These are phyloP conservation scores for Passiflora organensis DNA, from an alignment of 345 rosid species.

Conservation along the genomic window DNA sequence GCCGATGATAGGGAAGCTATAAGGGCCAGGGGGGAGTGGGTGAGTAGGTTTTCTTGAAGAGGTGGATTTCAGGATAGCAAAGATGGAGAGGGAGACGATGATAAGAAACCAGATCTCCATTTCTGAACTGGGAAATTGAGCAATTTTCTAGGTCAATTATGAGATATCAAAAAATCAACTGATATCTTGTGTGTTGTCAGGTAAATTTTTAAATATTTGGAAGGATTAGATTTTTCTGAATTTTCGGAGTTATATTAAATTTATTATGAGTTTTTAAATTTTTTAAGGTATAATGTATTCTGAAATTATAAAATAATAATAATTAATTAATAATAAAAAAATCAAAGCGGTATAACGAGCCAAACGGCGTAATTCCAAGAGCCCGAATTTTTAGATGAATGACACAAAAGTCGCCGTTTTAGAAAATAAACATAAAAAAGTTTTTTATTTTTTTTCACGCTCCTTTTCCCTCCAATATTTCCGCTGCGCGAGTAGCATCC, in stretches of 20 bases:
- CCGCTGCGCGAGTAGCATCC: too few relatives aligned
- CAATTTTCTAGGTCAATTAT: neutral
- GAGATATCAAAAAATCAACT: neutral
- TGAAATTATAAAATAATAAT: too few relatives aligned
- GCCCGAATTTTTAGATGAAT: too few relatives aligned
- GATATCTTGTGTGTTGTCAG: neutral
- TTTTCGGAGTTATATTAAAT: neutral
- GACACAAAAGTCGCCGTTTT: too few relatives aligned
- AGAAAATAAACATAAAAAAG: neutral
- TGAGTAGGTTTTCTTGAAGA: neutral
- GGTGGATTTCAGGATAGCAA: neutral
- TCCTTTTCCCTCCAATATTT: too few relatives aligned
- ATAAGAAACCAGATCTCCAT: slow-evolving; percentile 7
- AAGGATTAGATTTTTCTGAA: neutral
- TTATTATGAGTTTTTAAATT: too few relatives aligned
- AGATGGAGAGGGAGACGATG: neutral
- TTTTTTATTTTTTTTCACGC: too few relatives aligned
- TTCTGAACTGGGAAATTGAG: neutral
- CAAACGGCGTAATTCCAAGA: too few relatives aligned
- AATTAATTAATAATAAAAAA: too few relatives aligned
- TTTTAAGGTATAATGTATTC: neutral
- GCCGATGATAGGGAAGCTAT: slow-evolving; percentile 10
- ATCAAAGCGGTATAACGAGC: neutral
- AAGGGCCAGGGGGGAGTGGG: slow-evolving; percentile 17
- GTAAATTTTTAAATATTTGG: neutral